Percentiles rank a stretch among this genome's conserved stretches.
Evolutionary conservation across 169 alveolate species (phyloP).

Genomic region (Plasmodium knowlesi): DNA sequence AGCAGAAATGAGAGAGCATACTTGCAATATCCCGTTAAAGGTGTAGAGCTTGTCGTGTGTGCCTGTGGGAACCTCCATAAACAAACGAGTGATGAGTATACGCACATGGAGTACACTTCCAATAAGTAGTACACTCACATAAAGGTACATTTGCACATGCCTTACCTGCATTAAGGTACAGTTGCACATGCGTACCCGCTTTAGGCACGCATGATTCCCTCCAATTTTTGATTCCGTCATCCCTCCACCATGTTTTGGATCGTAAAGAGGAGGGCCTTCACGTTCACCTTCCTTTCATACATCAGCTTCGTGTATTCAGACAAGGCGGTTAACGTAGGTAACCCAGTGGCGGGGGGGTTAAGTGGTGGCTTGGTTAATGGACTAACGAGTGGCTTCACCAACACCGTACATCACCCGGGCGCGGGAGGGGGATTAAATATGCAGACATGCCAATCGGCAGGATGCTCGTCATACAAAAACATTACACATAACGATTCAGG

Average conservation of each 20-base stretch:
- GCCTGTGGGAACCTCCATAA: neutral
- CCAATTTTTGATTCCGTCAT: neutral
- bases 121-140: too few relatives aligned
- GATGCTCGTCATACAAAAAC: slow-evolving; percentile 54
- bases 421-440: neutral
- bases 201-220: neutral
- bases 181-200: neutral
- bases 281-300: neutral
- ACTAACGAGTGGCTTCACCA: neutral
- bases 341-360: neutral
- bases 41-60: neutral
- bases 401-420: neutral
- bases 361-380: neutral
- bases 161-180: neutral
- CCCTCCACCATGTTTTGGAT: slow-evolving; percentile 14
- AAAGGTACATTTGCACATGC: neutral
- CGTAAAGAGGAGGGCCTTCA: neutral
- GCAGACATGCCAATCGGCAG: slow-evolving; percentile 70
- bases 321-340: slow-evolving; percentile 2
- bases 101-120: too few relatives aligned
- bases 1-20: neutral
- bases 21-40: neutral
- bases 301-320: neutral
- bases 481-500: slow-evolving; percentile 14
- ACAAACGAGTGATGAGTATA: too few relatives aligned